Base-by-base conservation (phyloP, 1,284 basidiomycete species). In the Rhodotorula sp. region DNA sequence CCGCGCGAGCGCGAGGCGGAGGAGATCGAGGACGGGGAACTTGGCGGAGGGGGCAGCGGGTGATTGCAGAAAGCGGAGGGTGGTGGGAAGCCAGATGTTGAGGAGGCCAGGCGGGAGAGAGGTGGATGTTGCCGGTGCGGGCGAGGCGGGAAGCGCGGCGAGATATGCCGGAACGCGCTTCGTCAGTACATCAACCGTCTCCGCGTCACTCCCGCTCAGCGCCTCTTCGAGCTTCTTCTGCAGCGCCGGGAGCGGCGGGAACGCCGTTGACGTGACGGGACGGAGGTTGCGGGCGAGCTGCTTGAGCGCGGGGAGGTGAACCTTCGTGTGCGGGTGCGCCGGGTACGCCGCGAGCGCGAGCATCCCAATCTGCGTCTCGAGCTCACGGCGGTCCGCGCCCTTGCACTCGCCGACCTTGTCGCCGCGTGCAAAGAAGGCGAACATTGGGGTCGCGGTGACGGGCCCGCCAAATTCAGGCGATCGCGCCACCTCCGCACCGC, bases 371-470 rank as follows among this genome's bases (percentile, higher is more conserved):
- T 79, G 76, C 7, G 78, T 72, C 56, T 77, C 75, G 44, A 82
- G 72, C 68, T 80, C 78, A 19, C 37, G 66, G 21, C 68, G 58
- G 63, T 82, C 76, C 15, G 80, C 80, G 15, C 81, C 81, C 61
- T 76, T 74, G 56, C 81, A 72, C 70, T 81, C 77, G 9, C 71
- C 74, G 5, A 76, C 65, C 64, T 71, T 55, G 41, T 77, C 67
- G 32, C 76, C 78, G 7, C 72, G 58, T 2, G 69, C 57, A 66
- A 79, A 81, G 36, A 81, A 77, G 39, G 76, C 75, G 70, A 82
- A 78, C 0, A 80, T 81, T 27, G 81, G 81, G 3, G 80, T 81
- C 22, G 80, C 81, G 5, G 69, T 55, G 25, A 82, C 63, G 21
- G 66, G 63, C 53, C 73, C 71, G 27, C 69, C 73, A 46, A 75